Evolutionary conservation across 1,284 basidiomycete species (phyloP).

Genomic region (Psilocybe mexicana): DNA sequence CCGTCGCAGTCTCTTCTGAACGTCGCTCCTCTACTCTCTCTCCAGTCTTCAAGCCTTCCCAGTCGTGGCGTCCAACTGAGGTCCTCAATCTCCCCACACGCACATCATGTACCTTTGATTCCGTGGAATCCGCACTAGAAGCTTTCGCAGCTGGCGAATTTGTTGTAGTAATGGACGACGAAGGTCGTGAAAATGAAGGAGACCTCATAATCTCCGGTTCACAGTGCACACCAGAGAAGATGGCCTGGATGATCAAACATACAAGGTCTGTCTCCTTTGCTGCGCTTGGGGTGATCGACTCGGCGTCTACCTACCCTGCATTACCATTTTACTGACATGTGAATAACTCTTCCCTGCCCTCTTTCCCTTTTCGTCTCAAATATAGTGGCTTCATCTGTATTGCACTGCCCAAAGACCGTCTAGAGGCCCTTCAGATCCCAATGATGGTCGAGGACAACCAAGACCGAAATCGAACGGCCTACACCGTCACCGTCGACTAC

Average conservation of each 20-base stretch:
- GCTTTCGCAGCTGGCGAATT: conserved; percentile 87
- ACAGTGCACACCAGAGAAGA: conserved; percentile 88
- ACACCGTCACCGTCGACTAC: conserved; percentile 97
- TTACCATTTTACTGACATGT: conserved; percentile 25
- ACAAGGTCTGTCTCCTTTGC: conserved; percentile 66
- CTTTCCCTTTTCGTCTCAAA: conserved; percentile 1
- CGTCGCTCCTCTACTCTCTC: conserved; percentile 10
- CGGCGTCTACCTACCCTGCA: conserved; percentile 12
- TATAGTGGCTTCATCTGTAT: conserved; percentile 95
- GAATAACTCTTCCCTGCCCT: conserved; percentile 14
- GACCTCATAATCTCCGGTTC: conserved; percentile 87
- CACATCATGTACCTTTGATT: conserved; percentile 57
- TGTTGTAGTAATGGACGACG: conserved; percentile 95
- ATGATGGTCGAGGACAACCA: conserved; percentile 94
- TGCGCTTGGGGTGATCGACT: conserved; percentile 8
- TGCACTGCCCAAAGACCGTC: conserved; percentile 74
- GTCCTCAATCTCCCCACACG: conserved; percentile 30
- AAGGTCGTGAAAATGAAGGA: conserved; percentile 92
- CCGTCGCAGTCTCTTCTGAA: conserved; percentile 24
- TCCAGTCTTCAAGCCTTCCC: conserved; percentile 22
- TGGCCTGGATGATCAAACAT: conserved; percentile 99
- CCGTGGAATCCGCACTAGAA: conserved; percentile 77
- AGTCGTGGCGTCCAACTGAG: conserved; percentile 35
- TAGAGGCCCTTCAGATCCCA: conserved; percentile 83
- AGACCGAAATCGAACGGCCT: conserved; percentile 92